Conservation (phyloP, 164 flowering plant species). For the Aristolochia californica region DNA sequence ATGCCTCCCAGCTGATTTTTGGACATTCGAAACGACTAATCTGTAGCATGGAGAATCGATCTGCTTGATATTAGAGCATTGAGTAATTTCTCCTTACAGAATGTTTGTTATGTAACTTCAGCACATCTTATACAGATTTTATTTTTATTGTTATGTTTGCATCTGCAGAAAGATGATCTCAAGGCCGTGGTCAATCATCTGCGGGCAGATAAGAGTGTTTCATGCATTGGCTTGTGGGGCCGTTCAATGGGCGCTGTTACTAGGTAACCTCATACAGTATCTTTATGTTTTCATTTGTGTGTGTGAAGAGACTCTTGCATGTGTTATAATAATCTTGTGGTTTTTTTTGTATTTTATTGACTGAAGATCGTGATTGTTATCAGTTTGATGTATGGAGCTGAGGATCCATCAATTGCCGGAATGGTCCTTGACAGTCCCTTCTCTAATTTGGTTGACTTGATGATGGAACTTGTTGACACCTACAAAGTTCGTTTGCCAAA, state of each 20-base stretch:
- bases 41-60: too few relatives aligned
- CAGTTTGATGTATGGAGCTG: conserved; percentile 98
- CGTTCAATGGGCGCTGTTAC: conserved; percentile 99
- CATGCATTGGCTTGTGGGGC: conserved; percentile 98
- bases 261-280: conserved; percentile 35
- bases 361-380: neutral
- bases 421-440: conserved; percentile 99
- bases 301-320: neutral
- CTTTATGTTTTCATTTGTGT: neutral
- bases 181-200: conserved; percentile 71
- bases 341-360: too few relatives aligned
- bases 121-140: too few relatives aligned
- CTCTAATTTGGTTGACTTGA: conserved; percentile 86
- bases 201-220: conserved; percentile 74
- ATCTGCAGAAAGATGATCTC: conserved; percentile 88
- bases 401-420: conserved; percentile 97
- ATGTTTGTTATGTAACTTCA: too few relatives aligned
- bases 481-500: conserved; percentile 81
- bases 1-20: too few relatives aligned
- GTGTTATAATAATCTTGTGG: too few relatives aligned
- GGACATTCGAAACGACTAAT: too few relatives aligned
- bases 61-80: too few relatives aligned
- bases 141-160: neutral
- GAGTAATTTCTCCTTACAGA: too few relatives aligned
- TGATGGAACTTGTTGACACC: conserved; percentile 97